Evolutionary conservation across 1,139 yeast species (phyloP).

Genomic region (Entelexis paramagnoliae): DNA sequence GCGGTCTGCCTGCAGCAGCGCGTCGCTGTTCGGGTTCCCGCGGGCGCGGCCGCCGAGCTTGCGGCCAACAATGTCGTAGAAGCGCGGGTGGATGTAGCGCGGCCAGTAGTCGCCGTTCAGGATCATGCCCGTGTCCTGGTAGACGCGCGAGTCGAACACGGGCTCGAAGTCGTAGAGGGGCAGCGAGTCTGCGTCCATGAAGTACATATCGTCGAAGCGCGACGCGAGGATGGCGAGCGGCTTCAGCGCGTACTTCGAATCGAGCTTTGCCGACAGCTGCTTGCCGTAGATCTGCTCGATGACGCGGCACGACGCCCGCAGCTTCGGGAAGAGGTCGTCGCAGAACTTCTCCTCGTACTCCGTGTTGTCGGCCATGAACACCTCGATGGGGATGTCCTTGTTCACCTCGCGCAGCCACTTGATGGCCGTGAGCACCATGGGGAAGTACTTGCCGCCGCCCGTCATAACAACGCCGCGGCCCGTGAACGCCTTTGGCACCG

Average conservation of each 20-base stretch:
- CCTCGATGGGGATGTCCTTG: conserved; percentile 62
- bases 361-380: conserved; percentile 55
- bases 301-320: conserved; percentile 60
- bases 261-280: conserved; percentile 37
- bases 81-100: conserved; percentile 58
- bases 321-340: conserved; percentile 49
- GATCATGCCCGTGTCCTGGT: conserved; percentile 47
- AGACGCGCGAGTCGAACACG: conserved; percentile 48
- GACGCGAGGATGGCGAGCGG: conserved; percentile 64
- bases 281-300: conserved; percentile 49
- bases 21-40: conserved; percentile 20
- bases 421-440: conserved; percentile 58
- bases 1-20: conserved; percentile 44
- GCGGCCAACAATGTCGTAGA: conserved; percentile 53
- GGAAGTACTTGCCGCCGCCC: conserved; percentile 71
- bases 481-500: conserved; percentile 34
- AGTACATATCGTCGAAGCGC: conserved; percentile 63
- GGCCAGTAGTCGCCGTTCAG: conserved; percentile 83
- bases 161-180: conserved; percentile 50
- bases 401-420: conserved; percentile 55
- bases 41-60: conserved; percentile 39
- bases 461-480: conserved; percentile 75
- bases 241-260: conserved; percentile 57
- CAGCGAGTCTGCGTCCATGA: conserved; percentile 68
- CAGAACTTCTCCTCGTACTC: conserved; percentile 67